These are phyloP conservation scores for Pseudogymnoascus sp. DNA, from an alignment of 2,329 filamentous ascomycete species.

Conservation along the genomic window DNA sequence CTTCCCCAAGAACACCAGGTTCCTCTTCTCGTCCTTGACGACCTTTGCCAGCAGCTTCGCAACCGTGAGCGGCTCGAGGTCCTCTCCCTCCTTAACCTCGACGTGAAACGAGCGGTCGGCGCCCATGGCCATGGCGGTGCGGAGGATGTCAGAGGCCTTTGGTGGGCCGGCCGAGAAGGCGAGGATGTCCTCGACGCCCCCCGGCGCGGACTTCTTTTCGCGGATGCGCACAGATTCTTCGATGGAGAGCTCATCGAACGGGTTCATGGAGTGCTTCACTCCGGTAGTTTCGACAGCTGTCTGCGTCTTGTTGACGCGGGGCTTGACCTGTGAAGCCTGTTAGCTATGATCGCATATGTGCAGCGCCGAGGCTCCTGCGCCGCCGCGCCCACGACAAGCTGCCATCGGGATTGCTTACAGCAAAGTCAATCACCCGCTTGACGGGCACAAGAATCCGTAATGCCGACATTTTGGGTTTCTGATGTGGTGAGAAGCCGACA, in stretches of 20 bases:
- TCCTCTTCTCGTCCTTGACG: slow-evolving; percentile 76
- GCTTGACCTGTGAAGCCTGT: slow-evolving; percentile 49
- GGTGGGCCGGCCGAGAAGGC: slow-evolving; percentile 80
- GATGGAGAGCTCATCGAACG: slow-evolving; percentile 96
- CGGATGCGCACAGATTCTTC: slow-evolving; percentile 94
- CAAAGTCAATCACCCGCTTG: slow-evolving; percentile 82
- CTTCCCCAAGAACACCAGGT: slow-evolving; percentile 90
- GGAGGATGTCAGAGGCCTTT: slow-evolving; percentile 80
- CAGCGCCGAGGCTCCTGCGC: neutral
- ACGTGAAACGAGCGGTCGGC: slow-evolving; percentile 89
- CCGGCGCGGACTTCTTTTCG: slow-evolving; percentile 66
- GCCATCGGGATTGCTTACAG: slow-evolving; percentile 44
- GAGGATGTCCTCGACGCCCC: slow-evolving; percentile 83
- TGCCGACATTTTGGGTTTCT: slow-evolving; percentile 45
- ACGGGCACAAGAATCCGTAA: slow-evolving; percentile 72
- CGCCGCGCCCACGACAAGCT: neutral
- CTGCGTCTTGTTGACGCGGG: slow-evolving; percentile 60
- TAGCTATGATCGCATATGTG: slow-evolving; percentile 1
- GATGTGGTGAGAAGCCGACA: slow-evolving; percentile 11
- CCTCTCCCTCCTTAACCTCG: slow-evolving; percentile 65
- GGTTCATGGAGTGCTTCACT: slow-evolving; percentile 98
- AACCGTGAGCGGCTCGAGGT: slow-evolving; percentile 81
- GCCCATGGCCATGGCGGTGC: slow-evolving; percentile 98
- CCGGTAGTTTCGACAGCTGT: slow-evolving; percentile 87
- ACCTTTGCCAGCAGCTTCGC: slow-evolving; percentile 81